These are phyloP conservation scores for Lablab purpureus DNA, from an alignment of 306 rosid genomes.

Conservation along the genomic window DNA sequence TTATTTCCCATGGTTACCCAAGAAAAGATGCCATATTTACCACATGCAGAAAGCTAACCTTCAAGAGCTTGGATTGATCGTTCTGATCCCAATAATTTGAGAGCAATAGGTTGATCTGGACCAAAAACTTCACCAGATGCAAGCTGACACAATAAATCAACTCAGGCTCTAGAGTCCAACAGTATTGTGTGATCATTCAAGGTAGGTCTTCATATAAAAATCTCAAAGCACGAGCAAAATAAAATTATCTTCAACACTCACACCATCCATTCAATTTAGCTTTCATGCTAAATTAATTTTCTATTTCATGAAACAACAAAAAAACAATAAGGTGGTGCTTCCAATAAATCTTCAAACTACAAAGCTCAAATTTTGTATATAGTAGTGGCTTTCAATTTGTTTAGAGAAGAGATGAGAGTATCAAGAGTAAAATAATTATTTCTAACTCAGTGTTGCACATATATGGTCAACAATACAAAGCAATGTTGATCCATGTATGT, in stretches of 20 bases:
- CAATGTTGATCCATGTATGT: neutral
- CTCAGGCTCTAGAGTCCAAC: slow-evolving; percentile 35
- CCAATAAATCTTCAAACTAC: neutral
- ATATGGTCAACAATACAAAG: neutral
- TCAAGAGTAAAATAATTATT: slow-evolving; percentile 14
- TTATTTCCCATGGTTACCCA: neutral
- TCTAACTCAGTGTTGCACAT: neutral
- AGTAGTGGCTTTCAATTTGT: slow-evolving; percentile 2
- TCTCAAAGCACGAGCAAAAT: slow-evolving; percentile 14
- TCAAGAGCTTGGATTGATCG: slow-evolving; percentile 93
- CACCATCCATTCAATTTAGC: slow-evolving; percentile 8
- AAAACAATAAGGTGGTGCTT: slow-evolving; percentile 19
- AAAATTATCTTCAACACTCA: neutral
- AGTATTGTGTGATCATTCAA: slow-evolving; percentile 24
- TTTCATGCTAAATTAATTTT: slow-evolving; percentile 20
- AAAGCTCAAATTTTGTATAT: slow-evolving; percentile 8
- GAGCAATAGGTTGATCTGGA: slow-evolving; percentile 87
- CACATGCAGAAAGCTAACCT: slow-evolving; percentile 61
- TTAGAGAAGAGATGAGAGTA: neutral
- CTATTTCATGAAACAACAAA: slow-evolving; percentile 24
- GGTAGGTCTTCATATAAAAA: slow-evolving; percentile 7
- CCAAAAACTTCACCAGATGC: slow-evolving; percentile 98
- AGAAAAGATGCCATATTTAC: slow-evolving; percentile 3
- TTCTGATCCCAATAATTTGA: slow-evolving; percentile 93
- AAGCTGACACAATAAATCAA: slow-evolving; percentile 62